These are phyloP conservation scores for Candida endomychidarum DNA, from an alignment of 805 yeast genomes.

Conservation along the genomic window DNA sequence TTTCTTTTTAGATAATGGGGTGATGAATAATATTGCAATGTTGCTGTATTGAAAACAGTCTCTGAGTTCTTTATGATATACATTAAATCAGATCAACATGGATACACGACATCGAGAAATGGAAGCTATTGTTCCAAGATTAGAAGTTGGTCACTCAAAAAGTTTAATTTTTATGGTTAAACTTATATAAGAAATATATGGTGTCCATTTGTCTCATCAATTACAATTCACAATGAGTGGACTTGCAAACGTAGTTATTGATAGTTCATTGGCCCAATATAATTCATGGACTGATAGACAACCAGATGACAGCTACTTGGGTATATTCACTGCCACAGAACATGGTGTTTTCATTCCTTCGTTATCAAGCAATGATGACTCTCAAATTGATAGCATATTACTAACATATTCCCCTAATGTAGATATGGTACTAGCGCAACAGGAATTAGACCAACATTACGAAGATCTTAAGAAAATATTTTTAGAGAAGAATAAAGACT, in stretches of 20 bases:
- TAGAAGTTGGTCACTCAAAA: too few species aligned
- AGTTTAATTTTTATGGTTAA: too few species aligned
- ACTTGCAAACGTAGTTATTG: slow-evolving; percentile 6
- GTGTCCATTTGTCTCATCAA: too few species aligned
- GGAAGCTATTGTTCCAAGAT: too few species aligned
- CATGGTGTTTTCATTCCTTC: slow-evolving; percentile 8
- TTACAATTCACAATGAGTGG: slow-evolving; percentile 7
- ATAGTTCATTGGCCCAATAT: slow-evolving; percentile 4
- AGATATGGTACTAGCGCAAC: neutral
- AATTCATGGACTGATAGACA: slow-evolving; percentile 7
- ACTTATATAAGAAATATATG: too few species aligned
- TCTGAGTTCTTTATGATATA: too few species aligned
- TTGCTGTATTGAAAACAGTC: too few species aligned
- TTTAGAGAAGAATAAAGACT: slow-evolving; percentile 1
- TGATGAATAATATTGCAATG: too few species aligned
- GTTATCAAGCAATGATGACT: slow-evolving; percentile 5
- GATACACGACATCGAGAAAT: too few species aligned
- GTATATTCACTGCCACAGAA: slow-evolving; percentile 9
- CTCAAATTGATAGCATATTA: slow-evolving; percentile 5
- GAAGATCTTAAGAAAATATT: slow-evolving; percentile 3
- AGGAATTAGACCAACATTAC: slow-evolving; percentile 2
- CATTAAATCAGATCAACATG: too few species aligned
- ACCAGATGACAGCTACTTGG: slow-evolving; percentile 8
- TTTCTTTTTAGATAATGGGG: too few species aligned
- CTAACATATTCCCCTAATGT: slow-evolving; percentile 3